Evolutionary conservation across 2,329 filamentous ascomycete genomes (phyloP).

Genomic region (Apiospora phragmitis): DNA sequence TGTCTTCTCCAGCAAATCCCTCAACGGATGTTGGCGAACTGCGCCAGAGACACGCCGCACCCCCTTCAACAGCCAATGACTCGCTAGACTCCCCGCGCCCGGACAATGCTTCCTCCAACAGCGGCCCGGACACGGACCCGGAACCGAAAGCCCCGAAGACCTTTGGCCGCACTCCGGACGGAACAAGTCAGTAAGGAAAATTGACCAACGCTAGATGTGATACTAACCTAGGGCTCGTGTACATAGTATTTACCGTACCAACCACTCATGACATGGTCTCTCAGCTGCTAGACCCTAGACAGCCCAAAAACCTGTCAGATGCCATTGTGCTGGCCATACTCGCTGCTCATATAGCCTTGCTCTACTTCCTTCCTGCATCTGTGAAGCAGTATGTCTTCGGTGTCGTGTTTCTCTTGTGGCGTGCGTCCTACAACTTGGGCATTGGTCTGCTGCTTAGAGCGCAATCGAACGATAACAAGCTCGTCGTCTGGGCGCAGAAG

Average conservation of each 20-base stretch:
- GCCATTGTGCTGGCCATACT: constrained; percentile 77
- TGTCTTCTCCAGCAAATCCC: constrained; percentile 21
- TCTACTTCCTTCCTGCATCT: constrained; percentile 70
- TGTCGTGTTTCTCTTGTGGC: constrained; percentile 86
- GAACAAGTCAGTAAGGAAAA: constrained; percentile 69
- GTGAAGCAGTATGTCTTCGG: constrained; percentile 79
- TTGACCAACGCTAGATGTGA: not conserved
- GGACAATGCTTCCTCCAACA: constrained; percentile 14
- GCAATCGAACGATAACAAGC: constrained; percentile 84
- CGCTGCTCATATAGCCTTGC: constrained; percentile 69
- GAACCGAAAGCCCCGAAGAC: constrained; percentile 63
- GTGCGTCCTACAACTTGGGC: constrained; percentile 87
- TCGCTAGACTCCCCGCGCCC: constrained; percentile 17
- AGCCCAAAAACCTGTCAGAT: constrained; percentile 95
- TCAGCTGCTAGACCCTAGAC: constrained; percentile 88
- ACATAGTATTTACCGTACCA: constrained; percentile 89
- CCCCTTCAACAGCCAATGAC: constrained; percentile 17
- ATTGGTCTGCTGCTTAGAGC: constrained; percentile 87
- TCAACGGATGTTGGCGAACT: constrained; percentile 24
- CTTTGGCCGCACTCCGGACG: constrained; percentile 87
- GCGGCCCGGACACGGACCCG: constrained; percentile 16
- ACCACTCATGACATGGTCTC: constrained; percentile 99
- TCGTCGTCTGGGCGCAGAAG: constrained; percentile 86
- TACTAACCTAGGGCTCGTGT: constrained; percentile 19
- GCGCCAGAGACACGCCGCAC: constrained; percentile 26